Base-by-base conservation (phyloP, 1,284 basidiomycete genomes). In the Cystobasidium slooffiae region DNA sequence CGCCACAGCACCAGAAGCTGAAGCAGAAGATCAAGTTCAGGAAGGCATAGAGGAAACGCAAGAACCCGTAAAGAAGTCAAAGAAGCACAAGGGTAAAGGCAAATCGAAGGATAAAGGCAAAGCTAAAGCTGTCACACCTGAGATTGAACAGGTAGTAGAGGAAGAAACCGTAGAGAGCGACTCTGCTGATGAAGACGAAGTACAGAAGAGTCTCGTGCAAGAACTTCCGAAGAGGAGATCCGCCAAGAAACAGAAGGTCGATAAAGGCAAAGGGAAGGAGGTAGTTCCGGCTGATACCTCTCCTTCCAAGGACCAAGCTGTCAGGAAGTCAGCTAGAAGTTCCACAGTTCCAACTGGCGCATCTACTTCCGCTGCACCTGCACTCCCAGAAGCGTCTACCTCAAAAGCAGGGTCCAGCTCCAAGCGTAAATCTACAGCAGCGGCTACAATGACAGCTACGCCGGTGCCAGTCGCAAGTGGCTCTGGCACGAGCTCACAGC, bases 121-220 rank as follows among this genome's bases (percentile, higher is more conserved):
- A n/a, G 61, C 6, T 2, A 47, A 44, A 63, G 61, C 43, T 24
- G 43, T 63, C 31, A 43, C 61, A 12, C 61, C 61, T 9, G 61
- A 47, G 31, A 16, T 44, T 49, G 44, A 37, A 16, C 1, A 7
- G 44, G 59, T 37, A 3, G 6, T 39, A 56, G 22, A 22, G 14
- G 55, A 8, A 16, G 44, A 24, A 47, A 31, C 61, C 14, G 44
- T 31, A 9, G 43, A 24, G 7, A 63, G 44, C 44, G 12, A 41
- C 44, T 37, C 16, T 7, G 43, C 39, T n/a, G 61, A 12, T 7
- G 61, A 63, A n/a, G 61, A 47, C 10, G 61, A 63, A 39, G 61
- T 63, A 12, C 61, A 51, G 24, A 63, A 63, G 61, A 63, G 61
- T 49, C 61, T 63, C 16, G 61, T 63, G 9, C 61, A 63, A 49